Percentiles rank a stretch among this genome's conserved stretches.
Evolutionary conservation across 108 stramenopile species (phyloP).

Genomic region (Chaetoceros tenuissimus): DNA sequence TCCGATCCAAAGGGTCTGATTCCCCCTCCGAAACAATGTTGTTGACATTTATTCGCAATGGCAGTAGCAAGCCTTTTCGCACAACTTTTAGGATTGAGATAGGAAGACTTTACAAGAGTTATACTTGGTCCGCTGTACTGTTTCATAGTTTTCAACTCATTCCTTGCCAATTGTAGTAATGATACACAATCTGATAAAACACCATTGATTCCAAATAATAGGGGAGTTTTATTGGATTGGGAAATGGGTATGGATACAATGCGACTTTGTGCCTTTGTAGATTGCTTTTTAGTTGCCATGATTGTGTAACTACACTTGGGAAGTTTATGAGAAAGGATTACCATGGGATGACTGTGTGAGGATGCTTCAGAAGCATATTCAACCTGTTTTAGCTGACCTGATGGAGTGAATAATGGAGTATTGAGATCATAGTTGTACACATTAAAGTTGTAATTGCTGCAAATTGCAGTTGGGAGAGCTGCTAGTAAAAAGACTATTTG

Average conservation of each 20-base stretch:
- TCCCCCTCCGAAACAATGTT: conserved; percentile 68
- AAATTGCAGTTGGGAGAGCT: no score
- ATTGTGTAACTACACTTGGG: no score
- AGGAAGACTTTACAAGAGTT: conserved; percentile 3
- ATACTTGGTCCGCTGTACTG: conserved; percentile 10
- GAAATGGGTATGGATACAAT: not conserved
- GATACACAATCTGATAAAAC: conserved; percentile 54
- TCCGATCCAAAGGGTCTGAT: conserved; percentile 66
- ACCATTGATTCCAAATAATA: conserved; percentile 54
- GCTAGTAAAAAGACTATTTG: no score
- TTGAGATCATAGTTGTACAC: conserved; percentile 76
- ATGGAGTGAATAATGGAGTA: conserved; percentile 72
- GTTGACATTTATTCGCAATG: conserved; percentile 57
- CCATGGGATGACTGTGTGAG: conserved; percentile 42
- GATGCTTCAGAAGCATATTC: conserved; percentile 70
- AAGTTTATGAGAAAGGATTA: conserved; percentile 21
- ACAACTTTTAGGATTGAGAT: not conserved
- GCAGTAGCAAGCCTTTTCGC: conserved; percentile 13
- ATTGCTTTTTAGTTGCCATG: not conserved
- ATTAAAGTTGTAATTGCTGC: conserved; percentile 31
- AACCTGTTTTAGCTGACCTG: conserved; percentile 74
- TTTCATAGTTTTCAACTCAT: conserved; percentile 11
- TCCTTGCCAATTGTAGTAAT: conserved; percentile 26
- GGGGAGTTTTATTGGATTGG: conserved; percentile 4
- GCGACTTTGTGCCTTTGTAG: not conserved